A percentile compares a stretch with the other conserved stretches of the same genome.
phyloP scores from a whole-genome alignment of 129 eudicot species.

The Flaveria sonorensis region DNA sequence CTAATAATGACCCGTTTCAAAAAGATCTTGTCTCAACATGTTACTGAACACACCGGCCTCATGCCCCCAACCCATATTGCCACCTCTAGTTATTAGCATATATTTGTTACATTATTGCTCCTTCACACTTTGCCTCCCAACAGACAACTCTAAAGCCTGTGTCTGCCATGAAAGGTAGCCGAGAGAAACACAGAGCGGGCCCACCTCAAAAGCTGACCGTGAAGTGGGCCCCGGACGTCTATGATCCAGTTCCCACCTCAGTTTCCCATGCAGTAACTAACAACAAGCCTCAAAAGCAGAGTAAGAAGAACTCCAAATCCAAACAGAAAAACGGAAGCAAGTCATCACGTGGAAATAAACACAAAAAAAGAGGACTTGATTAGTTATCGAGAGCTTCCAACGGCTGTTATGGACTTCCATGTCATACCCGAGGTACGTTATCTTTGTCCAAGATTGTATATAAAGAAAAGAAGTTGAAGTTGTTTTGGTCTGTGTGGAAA shows the following conservation, averaged over 20 bases:
- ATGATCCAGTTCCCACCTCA: constrained; percentile 69
- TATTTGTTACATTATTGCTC: background rate
- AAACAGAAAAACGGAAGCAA: constrained; percentile 62
- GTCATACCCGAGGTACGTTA: background rate
- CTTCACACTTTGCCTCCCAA: constrained; percentile 15
- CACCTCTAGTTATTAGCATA: background rate
- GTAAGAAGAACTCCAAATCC: constrained; percentile 54
- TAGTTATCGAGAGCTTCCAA: background rate
- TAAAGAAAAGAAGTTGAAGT: constrained; percentile 9
- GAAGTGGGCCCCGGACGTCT: constrained; percentile 84
- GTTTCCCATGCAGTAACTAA: constrained; percentile 55
- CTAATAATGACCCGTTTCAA: background rate
- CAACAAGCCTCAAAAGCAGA: constrained; percentile 37
- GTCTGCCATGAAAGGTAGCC: constrained; percentile 82
- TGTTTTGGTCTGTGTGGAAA: constrained; percentile 18
- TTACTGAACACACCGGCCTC: background rate
- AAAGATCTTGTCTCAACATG: background rate
- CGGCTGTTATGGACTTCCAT: background rate
- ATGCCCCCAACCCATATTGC: background rate
- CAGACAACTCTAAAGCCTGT: constrained; percentile 54
- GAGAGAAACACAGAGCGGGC: constrained; percentile 52
- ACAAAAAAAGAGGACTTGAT: constrained; percentile 41
- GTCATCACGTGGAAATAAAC: constrained; percentile 49
- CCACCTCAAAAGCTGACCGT: constrained; percentile 50
- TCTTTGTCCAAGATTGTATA: background rate